Base-by-base conservation (phyloP, 2,329 filamentous ascomycete genomes). In the Aspergillus bombycis region DNA sequence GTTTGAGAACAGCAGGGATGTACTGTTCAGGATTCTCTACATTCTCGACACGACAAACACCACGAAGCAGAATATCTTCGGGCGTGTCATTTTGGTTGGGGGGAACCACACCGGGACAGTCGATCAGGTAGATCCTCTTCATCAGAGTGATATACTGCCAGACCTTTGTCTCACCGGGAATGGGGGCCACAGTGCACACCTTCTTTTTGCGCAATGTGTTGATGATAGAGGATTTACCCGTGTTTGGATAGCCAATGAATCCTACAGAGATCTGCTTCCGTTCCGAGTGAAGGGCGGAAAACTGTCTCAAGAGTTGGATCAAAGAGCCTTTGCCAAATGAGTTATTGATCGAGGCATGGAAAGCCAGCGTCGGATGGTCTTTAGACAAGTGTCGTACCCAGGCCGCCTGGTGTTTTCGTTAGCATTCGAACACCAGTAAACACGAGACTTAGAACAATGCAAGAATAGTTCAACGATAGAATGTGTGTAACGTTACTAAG, bases 401-500 rank as follows among this genome's bases (percentile, higher is more conserved):
- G 65, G 91, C 88, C 73, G 95, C 94, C 95, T 98, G 77, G 72
- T 69, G 66, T 66, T 63, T 38, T 67, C 64, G 67, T 77, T 74
- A 77, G 74, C 64, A 69, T 69, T 54, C 62, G 61, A 67, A 67
- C 67, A 74, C 71, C 65, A 72, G 68, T 43, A 28, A 28, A 19
- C 11, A 59, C 63, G 64, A 69, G 65, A 70, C 73, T 65, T 67
- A 70, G 65, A 73, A 69, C 54, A 81, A 61, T 66, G 67, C 70
- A 62, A 82, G 85, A 83, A 66, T 71, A 21, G 59, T 59, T 26
- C 60, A 66, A 57, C 10, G 66, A 50, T 19, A 58, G 38, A 58
- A 88, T 94, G 90, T 99, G 87, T 94, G 94, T 91, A 90, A 91
- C 92, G 91, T 92, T 91, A 98, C 95, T 99, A 99, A 96, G 95